phyloP scores from a whole-genome alignment of 768 basidiomycete species.

The Pluteus cervinus region DNA sequence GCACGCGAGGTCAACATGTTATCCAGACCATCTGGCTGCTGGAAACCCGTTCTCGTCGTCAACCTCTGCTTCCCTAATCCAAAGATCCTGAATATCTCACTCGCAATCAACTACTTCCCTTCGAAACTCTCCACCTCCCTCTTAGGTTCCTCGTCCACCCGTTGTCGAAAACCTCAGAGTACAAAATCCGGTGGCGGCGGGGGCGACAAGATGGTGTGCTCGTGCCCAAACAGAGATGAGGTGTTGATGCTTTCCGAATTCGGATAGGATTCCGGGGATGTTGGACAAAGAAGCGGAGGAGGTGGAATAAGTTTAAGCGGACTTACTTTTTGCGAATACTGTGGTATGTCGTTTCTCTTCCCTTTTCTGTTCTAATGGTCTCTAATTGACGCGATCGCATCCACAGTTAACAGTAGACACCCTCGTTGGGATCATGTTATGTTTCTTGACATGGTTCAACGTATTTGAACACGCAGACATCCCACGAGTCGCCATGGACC shows the following conservation, averaged over 20 bases:
- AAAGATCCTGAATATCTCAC: conserved; percentile 56
- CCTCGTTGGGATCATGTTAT: conserved; percentile 53
- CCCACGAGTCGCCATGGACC: conserved; percentile 57
- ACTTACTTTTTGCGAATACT: conserved; percentile 59
- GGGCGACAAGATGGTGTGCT: too few species aligned
- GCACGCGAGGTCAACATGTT: too few species aligned
- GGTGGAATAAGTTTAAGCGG: conserved; percentile 88
- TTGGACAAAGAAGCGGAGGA: conserved; percentile 27
- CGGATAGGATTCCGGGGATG: not conserved
- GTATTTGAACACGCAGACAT: conserved; percentile 66
- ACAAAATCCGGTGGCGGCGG: conserved; percentile 66
- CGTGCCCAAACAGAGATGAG: too few species aligned
- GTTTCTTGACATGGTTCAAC: conserved; percentile 74
- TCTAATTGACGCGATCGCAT: not conserved
- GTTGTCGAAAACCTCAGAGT: conserved; percentile 26
- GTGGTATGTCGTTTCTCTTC: conserved; percentile 30
- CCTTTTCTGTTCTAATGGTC: conserved; percentile 1
- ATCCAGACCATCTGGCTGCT: too few species aligned
- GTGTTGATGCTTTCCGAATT: too few species aligned
- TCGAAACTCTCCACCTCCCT: conserved; percentile 57
- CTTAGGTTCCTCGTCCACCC: too few species aligned
- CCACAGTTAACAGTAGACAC: conserved; percentile 49
- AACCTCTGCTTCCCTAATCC: too few species aligned
- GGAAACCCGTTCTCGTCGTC: too few species aligned
- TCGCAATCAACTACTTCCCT: conserved; percentile 72